Evolutionary conservation across 352 stramenopile genomes (phyloP), one percentile per base, ranked within the genome.

Genomic region (Globisporangium yorkense): DNA sequence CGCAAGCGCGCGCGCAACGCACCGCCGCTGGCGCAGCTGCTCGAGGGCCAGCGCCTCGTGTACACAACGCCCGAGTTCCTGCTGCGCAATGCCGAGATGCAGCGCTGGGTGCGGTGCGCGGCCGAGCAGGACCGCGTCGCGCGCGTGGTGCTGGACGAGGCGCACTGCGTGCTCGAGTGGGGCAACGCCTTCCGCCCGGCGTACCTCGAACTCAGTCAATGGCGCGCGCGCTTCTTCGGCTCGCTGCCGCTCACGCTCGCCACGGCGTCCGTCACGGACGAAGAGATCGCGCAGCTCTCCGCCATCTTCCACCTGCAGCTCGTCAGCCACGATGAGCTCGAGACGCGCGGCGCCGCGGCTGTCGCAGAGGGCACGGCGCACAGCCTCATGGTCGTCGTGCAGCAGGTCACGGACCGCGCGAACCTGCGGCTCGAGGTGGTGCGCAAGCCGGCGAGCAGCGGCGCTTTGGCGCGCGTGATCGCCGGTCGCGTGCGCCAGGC

Each of bases 61-160:
- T 94, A 94, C 67, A 88, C 82, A 61, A 94, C 84, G 16, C 84
- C 84, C 4, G 84, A 94, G 71, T 89, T 88, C 53, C 57, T 94
- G 10, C 66, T 82, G 31, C 68, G 83, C 52, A 94, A 94, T 54
- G 47, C 37, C 1, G 68, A 80, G 61, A 89, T 88, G 74, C 65
- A 43, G 18, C 40, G 46, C 16, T 92, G 72, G 78, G 48, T 88
- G 31, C 50, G 37, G 8, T 27, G 52, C 29, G 63, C 77, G 12
- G 56, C 40, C 8, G 57, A 62, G 2, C 56, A 69, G 15, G 18
- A 51, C 1, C 63, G 54, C 20, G 55, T 94, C 21, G 72, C 46
- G 15, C 76, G 81, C 13, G 60, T 94, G 48, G 84, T 94, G 31
- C 46, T 92, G 51, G 84, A 94, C 53, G 84, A 94, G 63, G 81